Evolutionary conservation across 2,329 filamentous ascomycete genomes (phyloP), one percentile per base, ranked within the genome.

Genomic region (Sclerotinia nivalis): DNA sequence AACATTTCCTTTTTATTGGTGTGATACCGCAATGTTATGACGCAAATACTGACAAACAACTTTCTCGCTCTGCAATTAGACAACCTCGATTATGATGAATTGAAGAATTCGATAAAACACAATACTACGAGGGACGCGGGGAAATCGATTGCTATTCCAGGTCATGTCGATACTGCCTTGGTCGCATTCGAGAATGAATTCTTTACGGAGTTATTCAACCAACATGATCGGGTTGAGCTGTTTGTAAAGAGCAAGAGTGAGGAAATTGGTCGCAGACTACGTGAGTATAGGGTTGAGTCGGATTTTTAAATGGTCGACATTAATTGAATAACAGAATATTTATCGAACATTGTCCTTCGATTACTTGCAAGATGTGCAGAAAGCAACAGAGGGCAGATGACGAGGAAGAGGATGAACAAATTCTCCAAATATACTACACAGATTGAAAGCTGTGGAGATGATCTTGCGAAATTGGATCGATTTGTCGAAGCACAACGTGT

Each of bases 71-170:
- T 70, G 37, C 71, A 73, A 31, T 40, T 43, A 93, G 90, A 94
- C 79, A 96, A 96, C 80, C 88, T 96, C 80, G 93, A 96, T 80
- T 96, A 96, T 84, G 93, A 95, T 79, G 91, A 91, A 62, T 86
- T 96, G 73, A 96, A 96, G 81, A 86, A 92, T 79, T 85, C 92
- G 76, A 95, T 96, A 83, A 96, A 95, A 80, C 86, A 86, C 71
- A 87, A 93, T 78, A 96, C 93, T 1, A 90, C 89, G 18, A 87
- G 86, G 58, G 88, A 90, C 79, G 88, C 91, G 75, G 90, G 89
- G 62, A 84, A 84, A 74, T 90, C 91, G 59, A 88, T 93, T 69
- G 85, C 89, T 28, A 94, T 96, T 68, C 92, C 92, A 1, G 91
- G 91, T 22, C 88, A 91, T 68, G 84, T 84, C 74, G 88, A 90